Evolutionary conservation across 2,329 filamentous ascomycete species (phyloP).

Genomic region (Arthrobotrys iridis): DNA sequence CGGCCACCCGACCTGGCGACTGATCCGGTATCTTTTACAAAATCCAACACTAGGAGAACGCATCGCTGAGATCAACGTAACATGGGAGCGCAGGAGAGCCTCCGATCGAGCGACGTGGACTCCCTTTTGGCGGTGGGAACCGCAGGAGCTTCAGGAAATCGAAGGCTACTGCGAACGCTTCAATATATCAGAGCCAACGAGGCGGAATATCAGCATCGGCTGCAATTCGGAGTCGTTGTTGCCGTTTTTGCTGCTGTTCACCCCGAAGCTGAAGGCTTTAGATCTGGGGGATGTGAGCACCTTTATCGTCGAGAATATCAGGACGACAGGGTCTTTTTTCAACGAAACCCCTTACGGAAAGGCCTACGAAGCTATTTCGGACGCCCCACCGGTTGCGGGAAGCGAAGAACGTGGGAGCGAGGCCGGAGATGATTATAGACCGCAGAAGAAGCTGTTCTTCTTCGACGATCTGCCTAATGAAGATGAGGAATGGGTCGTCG

Average conservation of each 20-base stretch:
- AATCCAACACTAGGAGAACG: constrained; percentile 10
- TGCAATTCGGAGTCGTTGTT: neutral
- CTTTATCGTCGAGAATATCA: neutral
- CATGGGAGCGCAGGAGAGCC: constrained; percentile 16
- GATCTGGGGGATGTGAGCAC: neutral
- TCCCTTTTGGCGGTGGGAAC: neutral
- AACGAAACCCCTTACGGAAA: too few species aligned
- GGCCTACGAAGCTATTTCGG: too few species aligned
- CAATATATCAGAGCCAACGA: neutral
- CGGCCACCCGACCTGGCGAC: constrained; percentile 3
- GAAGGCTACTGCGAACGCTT: neutral
- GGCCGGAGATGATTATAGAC: too few species aligned
- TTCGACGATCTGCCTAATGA: neutral
- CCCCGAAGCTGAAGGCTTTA: neutral
- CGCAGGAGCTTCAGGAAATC: neutral
- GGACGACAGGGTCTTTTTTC: too few species aligned
- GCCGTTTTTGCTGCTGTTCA: neutral
- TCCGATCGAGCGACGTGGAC: neutral
- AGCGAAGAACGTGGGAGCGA: neutral
- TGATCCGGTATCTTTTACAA: constrained; percentile 6
- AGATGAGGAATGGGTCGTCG: neutral
- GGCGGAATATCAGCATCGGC: neutral
- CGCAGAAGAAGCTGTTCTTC: too few species aligned
- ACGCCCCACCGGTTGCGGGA: too few species aligned
- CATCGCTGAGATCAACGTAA: constrained; percentile 3